Evolutionary conservation across 345 rosid species (phyloP).

Genomic region (Gossypium turneri): DNA sequence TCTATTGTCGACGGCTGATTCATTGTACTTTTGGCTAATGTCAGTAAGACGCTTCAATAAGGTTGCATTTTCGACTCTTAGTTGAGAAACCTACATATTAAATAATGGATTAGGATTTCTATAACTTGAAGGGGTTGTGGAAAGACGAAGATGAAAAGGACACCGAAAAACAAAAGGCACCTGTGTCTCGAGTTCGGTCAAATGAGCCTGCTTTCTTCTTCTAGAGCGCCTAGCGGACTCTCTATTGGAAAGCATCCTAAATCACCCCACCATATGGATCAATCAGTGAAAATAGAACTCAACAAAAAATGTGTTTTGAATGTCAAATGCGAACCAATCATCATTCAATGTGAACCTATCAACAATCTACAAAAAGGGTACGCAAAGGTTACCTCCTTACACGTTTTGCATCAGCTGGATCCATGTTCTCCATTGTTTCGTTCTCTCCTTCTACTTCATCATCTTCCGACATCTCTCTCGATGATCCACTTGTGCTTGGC

Average conservation of each 20-base stretch:
- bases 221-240: conserved; percentile 97
- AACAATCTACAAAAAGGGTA: neutral
- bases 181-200: conserved; percentile 92
- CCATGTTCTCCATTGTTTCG: conserved; percentile 53
- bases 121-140: neutral
- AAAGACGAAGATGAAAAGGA: neutral
- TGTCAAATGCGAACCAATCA: neutral
- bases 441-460: conserved; percentile 79
- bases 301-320: neutral
- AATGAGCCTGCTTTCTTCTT: conserved; percentile 88
- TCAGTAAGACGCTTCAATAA: conserved; percentile 65
- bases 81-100: conserved; percentile 58
- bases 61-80: conserved; percentile 69
- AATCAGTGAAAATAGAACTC: conserved; percentile 9
- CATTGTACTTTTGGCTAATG: conserved; percentile 67
- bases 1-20: conserved; percentile 79
- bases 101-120: conserved; percentile 5
- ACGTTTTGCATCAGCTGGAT: conserved; percentile 72
- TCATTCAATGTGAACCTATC: neutral
- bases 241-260: conserved; percentile 95
- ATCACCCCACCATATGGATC: conserved; percentile 13
- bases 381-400: conserved; percentile 58
- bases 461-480: conserved; percentile 74
- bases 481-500: conserved; percentile 73
- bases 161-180: conserved; percentile 19